Conservation (phyloP, 192 early-diverging fungal genomes). For the Coemansia javaensis region DNA sequence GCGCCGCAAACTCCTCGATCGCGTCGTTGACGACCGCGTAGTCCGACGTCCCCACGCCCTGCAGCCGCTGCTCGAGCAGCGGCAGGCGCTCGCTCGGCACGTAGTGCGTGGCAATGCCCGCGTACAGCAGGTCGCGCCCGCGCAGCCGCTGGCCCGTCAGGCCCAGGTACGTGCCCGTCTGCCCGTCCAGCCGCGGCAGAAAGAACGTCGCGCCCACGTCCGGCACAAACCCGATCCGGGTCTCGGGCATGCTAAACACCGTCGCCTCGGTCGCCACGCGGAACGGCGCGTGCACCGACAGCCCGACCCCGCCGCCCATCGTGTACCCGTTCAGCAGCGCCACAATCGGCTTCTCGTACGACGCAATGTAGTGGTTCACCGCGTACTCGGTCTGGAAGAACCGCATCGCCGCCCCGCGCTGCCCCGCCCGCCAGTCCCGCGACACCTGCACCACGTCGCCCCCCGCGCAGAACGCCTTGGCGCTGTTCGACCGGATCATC, state of each 20-base stretch:
- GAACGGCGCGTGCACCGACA: conserved; percentile 94
- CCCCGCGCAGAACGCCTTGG: conserved; percentile 87
- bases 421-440: conserved; percentile 32
- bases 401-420: conserved; percentile 50
- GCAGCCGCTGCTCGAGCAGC: conserved; percentile 72
- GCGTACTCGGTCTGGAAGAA: conserved; percentile 93
- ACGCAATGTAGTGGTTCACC: conserved; percentile 88
- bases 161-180: conserved; percentile 87
- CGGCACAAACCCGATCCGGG: conserved; percentile 92
- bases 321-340: conserved; percentile 83
- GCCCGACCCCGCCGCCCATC: conserved; percentile 96
- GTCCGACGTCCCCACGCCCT: conserved; percentile 72
- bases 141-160: conserved; percentile 76
- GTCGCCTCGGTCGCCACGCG: conserved; percentile 94
- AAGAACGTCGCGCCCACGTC: conserved; percentile 97
- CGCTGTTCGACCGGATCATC: conserved; percentile 70
- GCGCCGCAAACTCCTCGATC: conserved; percentile 87
- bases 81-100: conserved; percentile 82
- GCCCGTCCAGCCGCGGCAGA: conserved; percentile 89
- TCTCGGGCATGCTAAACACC: conserved; percentile 97
- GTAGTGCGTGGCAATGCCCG: conserved; percentile 96
- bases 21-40: conserved; percentile 75
- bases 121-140: conserved; percentile 82
- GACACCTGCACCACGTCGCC: conserved; percentile 68
- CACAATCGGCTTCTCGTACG: conserved; percentile 82